Evolutionary conservation across 2,329 filamentous ascomycete genomes (phyloP).

Genomic region (Cryphonectria parasitica): DNA sequence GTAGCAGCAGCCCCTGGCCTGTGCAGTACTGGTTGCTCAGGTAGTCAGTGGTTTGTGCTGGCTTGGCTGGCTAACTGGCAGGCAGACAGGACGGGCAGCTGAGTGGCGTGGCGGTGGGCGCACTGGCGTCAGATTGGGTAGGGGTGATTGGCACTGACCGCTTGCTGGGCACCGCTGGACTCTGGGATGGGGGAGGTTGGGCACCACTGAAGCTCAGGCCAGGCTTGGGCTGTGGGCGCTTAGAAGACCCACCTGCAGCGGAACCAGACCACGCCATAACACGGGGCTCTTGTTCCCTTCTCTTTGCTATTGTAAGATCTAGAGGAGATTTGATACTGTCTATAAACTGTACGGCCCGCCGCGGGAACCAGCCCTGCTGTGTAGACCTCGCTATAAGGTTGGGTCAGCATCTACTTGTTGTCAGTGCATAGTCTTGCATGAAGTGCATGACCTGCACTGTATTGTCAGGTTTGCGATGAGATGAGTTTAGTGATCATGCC

Average conservation of each 20-base stretch:
- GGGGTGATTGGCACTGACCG: constrained; percentile 9
- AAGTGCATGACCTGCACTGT: constrained; percentile 2
- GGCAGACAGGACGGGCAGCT: background rate
- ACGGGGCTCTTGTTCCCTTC: background rate
- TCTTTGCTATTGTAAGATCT: background rate
- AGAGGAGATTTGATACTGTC: constrained; percentile 8
- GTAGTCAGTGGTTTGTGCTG: background rate
- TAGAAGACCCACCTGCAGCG: background rate
- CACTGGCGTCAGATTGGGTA: too few species aligned
- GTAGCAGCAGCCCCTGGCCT: background rate
- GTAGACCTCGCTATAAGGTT: background rate
- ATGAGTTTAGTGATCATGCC: background rate
- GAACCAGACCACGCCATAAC: constrained; percentile 3
- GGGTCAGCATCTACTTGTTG: background rate
- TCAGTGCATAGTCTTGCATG: constrained; percentile 10
- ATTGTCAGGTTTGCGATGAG: background rate
- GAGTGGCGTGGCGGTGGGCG: background rate
- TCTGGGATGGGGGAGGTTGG: background rate
- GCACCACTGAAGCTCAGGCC: constrained; percentile 10
- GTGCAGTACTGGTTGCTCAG: background rate
- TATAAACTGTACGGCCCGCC: constrained; percentile 12
- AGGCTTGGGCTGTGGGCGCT: background rate
- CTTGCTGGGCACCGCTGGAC: background rate
- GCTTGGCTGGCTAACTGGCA: background rate
- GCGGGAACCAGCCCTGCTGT: background rate